Evolutionary conservation across 768 basidiomycete genomes (phyloP), one percentile per base, ranked within the genome.

Genomic region (Lanmaoa rubissima): DNA sequence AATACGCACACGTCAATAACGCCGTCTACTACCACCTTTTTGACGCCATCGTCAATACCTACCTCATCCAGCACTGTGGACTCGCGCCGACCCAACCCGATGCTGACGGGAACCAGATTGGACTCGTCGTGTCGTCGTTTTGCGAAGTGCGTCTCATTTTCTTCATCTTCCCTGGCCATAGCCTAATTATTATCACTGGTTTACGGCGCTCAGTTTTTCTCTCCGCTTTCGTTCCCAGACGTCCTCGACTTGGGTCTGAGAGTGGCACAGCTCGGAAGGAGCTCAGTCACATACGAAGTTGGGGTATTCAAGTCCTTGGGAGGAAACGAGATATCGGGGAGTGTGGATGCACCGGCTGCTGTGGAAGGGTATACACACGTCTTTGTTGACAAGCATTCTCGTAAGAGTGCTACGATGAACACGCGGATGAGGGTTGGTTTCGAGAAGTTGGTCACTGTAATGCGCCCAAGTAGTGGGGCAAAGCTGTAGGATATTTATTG

Each of bases 1-100:
- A 91, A 63, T 92, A 92, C 66, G 79, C 82, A 13, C 90, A 92
- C 58, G 75, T 92, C 65, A 92, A 92, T 73, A 93, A 92, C 70
- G 79, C 87, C 0, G 74, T 90, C 16, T 93, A 91, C 71, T 88
- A 90, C 66, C 87, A 88, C 64, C 78, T 90, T 54, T 89, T 92
- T 72, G 91, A 92, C 73, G 89, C 90, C 5, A 76, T 91, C 64
- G 76, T 92, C 70, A 93, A 92, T 69, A 80, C 86, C 10, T 93
- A 90, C 70, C 83, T 92, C 58, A 84, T 90, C 38, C 74, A 81
- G 52, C 74, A 78, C 34, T 92, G 89, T 61, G 79, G 76, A 12
- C 76, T 85, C 39, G 66, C 76, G 4, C 88, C 90, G 0, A 68
- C 73, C 4, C 61, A 68, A 12, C 81, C 85, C 0, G 46, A 41